Percentiles rank a stretch among this genome's conserved stretches.
These are phyloP conservation scores for Hymenoscyphus occultus DNA, from an alignment of 2,329 filamentous ascomycete genomes.

Conservation along the genomic window DNA sequence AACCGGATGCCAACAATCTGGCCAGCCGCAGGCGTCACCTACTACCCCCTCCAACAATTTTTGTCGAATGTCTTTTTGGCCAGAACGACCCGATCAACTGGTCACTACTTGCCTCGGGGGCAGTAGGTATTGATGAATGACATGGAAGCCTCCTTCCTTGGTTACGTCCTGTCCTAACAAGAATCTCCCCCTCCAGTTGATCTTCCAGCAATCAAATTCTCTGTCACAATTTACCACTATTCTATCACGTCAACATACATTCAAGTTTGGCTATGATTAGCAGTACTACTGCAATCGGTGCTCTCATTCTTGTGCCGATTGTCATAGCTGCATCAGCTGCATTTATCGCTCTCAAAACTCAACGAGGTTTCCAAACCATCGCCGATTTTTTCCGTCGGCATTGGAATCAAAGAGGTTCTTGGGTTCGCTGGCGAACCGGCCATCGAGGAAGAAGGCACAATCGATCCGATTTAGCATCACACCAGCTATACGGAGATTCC, in stretches of 20 bases:
- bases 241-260: constrained; percentile 28
- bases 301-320: constrained; percentile 47
- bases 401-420: constrained; percentile 30
- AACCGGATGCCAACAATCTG: no score
- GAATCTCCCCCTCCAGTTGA: background rate
- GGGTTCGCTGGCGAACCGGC: constrained; percentile 21
- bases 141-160: background rate
- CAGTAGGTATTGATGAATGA: background rate
- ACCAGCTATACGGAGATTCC: constrained; percentile 37
- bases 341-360: constrained; percentile 34
- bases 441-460: constrained; percentile 33
- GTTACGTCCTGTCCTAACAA: background rate
- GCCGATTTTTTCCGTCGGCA: constrained; percentile 23
- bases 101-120: background rate
- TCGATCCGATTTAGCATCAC: constrained; percentile 37
- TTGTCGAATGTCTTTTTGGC: background rate
- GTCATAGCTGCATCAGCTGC: constrained; percentile 38
- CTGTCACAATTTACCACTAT: constrained; percentile 14
- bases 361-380: constrained; percentile 27
- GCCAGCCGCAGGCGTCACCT: no score
- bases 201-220: background rate
- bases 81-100: background rate
- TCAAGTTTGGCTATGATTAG: constrained; percentile 38
- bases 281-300: constrained; percentile 42
- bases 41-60: background rate